These are phyloP conservation scores for Dendrobium huoshanense DNA, from an alignment of 106 monocot genomes.

Conservation along the genomic window DNA sequence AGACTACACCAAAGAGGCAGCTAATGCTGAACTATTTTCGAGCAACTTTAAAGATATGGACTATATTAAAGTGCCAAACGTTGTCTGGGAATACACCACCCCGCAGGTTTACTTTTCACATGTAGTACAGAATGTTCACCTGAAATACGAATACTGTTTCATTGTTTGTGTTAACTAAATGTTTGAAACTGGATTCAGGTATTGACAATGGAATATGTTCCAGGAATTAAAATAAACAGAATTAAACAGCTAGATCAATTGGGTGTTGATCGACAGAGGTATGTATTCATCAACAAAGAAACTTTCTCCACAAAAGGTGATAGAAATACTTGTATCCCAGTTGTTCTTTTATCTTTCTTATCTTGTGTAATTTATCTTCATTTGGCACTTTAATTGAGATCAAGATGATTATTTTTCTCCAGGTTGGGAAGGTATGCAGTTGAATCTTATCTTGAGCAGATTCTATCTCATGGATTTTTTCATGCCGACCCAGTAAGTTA, in stretches of 20 bases:
- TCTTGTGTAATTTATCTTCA: background rate
- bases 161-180: background rate
- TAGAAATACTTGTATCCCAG: background rate
- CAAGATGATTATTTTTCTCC: conserved; percentile 5
- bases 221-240: conserved; percentile 98
- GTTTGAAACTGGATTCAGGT: conserved; percentile 42
- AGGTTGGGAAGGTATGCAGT: conserved; percentile 97
- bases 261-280: conserved; percentile 97
- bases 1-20: conserved; percentile 93
- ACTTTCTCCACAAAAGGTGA: background rate
- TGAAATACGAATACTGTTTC: background rate
- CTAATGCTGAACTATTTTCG: conserved; percentile 91
- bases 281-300: conserved; percentile 20
- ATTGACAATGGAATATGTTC: conserved; percentile 97
- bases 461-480: conserved; percentile 98
- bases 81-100: conserved; percentile 88
- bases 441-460: conserved; percentile 97
- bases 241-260: conserved; percentile 92
- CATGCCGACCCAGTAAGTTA: conserved; percentile 94
- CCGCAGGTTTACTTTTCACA: conserved; percentile 57
- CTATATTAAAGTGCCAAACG: conserved; percentile 94
- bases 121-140: background rate
- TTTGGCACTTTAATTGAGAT: background rate
- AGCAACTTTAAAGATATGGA: conserved; percentile 88
- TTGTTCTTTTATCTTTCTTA: background rate